Base-by-base conservation (phyloP, 192 early-diverging fungal species). In the Mortierella claussenii region DNA sequence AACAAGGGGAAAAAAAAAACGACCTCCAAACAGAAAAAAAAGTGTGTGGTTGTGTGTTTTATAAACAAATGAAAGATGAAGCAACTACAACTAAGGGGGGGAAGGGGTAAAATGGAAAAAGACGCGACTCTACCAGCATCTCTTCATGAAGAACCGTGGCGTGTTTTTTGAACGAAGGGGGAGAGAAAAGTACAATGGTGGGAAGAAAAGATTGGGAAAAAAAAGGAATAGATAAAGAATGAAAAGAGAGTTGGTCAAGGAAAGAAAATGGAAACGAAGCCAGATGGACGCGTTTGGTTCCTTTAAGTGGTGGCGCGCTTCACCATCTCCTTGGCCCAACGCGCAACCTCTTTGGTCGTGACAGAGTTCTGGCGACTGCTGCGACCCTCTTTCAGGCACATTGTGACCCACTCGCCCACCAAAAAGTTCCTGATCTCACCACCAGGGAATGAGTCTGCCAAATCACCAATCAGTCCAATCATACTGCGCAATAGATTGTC, bases 391-490 rank as follows among this genome's bases (percentile, higher is more conserved):
- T 88, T 91, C 83, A 98, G 83, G 56, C 95, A 85, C 2, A 66
- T 59, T 30, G 67, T 51, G 60, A 98, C 85, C 94, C 94, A 99
- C 2, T 92, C 89, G n/a, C 68, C 79, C 8, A 67, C 67, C 78
- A 96, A 86, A 28, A 81, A 84, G 15, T 71, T 65, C 60, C 89
- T 87, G 65, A 95, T 86, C 57, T 90, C 81, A 43, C 93, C 90
- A n/a, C 68, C 80, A 23, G 90, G 88, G 80, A 98, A 93, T 17
- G 94, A 85, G 27, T 95, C 95, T 20, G 97, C 98, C 56, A 99
- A 79, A 76, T 99, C 98, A 58, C 93, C 94, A 74, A 99, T 69
- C 15, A 99, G 83, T 18, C 97, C 97, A 81, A 96, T 88, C 78
- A 96, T 90, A 44, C 81, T 86, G 48, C 87, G 87, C 53, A 87